Base-by-base conservation (phyloP, 2,329 filamentous ascomycete species). In the Metarhizium anisopliae region DNA sequence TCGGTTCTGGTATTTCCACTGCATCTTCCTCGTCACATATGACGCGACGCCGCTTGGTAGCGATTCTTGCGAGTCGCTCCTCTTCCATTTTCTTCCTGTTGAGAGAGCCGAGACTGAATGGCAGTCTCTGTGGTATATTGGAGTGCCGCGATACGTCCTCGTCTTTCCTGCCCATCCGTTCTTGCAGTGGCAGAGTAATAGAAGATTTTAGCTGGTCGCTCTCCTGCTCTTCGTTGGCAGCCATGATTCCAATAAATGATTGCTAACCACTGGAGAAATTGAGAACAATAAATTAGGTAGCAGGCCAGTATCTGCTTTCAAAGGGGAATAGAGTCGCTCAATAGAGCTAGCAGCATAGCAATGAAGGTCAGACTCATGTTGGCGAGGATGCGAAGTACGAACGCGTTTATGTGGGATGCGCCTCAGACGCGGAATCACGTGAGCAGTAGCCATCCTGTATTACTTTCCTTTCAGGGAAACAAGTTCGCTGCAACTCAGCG, bases 1-100 rank as follows among this genome's bases (percentile, higher is more conserved):
- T 58, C 2, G 67, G 57, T 13, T 65, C 63, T 30, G 67, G 66
- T 38, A 64, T 58, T 45, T 70, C 66, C 16, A 63, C 58, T 38
- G 63, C 59, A 57, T 67, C 64, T 52, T 65, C 62, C 20, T 65
- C 64, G 30, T 65, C 63, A 56, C 59, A 56, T 25, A 62, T 61
- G 45, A 58, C 57, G 35, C 67, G 63, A 51, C 60, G 65, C 40
- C 67, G 79, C 68, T 92, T 89, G 47, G 43, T 18, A n/a, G 78
- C 77, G 43, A 84, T 69, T 61, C 92, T 81, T 25, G 83, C 85
- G 14, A 95, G 78, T 45, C 93, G 84, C 67, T 95, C 90, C 63
- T 85, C 77, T 68, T 96, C 93, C 90, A 96, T 94, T 53, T 83
- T 81, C 69, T 85, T 90, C 40, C 92, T 82, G 72, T 96, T 81